phyloP scores from a whole-genome alignment of 805 yeast genomes.

The Blastobotrys chiropterorum region DNA sequence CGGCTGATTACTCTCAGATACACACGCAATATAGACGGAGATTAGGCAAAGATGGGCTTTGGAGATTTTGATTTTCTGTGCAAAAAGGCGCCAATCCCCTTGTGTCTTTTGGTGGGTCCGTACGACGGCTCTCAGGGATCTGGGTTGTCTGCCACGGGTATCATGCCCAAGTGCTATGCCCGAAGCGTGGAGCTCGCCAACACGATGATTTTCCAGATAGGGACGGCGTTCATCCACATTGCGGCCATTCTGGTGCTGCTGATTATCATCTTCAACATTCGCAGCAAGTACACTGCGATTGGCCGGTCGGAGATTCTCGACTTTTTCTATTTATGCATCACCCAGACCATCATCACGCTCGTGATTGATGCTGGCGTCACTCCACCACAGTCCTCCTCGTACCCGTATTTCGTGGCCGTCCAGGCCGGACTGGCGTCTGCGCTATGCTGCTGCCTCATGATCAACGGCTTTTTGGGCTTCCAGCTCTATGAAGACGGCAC shows the following conservation, averaged over 20 bases:
- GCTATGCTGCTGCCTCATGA: slow-evolving; percentile 59
- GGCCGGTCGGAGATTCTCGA: slow-evolving; percentile 83
- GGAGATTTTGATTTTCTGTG: slow-evolving; percentile 65
- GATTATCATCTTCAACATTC: slow-evolving; percentile 68
- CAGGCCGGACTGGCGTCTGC: slow-evolving; percentile 73
- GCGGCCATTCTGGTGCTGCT: slow-evolving; percentile 60
- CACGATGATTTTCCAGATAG: slow-evolving; percentile 83
- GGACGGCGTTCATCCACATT: slow-evolving; percentile 80
- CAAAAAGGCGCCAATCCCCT: slow-evolving; percentile 61
- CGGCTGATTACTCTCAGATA: no score
- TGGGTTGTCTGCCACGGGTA: slow-evolving; percentile 39
- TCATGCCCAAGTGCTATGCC: slow-evolving; percentile 75
- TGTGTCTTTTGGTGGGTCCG: slow-evolving; percentile 70
- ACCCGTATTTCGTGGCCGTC: slow-evolving; percentile 74
- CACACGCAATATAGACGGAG: no score
- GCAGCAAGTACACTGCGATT: slow-evolving; percentile 88
- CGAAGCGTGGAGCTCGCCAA: slow-evolving; percentile 83
- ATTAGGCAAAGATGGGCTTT: slow-evolving; percentile 60
- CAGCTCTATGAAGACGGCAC: slow-evolving; percentile 97
- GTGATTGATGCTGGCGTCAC: slow-evolving; percentile 89
- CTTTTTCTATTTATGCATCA: slow-evolving; percentile 56
- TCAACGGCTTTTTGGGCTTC: slow-evolving; percentile 75
- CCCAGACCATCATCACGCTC: slow-evolving; percentile 56
- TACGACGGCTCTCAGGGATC: slow-evolving; percentile 24
- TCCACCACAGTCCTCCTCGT: slow-evolving; percentile 74